Evolutionary conservation across 2,329 filamentous ascomycete genomes (phyloP), one percentile per base, ranked within the genome.

Genomic region (Penicillium sp.): DNA sequence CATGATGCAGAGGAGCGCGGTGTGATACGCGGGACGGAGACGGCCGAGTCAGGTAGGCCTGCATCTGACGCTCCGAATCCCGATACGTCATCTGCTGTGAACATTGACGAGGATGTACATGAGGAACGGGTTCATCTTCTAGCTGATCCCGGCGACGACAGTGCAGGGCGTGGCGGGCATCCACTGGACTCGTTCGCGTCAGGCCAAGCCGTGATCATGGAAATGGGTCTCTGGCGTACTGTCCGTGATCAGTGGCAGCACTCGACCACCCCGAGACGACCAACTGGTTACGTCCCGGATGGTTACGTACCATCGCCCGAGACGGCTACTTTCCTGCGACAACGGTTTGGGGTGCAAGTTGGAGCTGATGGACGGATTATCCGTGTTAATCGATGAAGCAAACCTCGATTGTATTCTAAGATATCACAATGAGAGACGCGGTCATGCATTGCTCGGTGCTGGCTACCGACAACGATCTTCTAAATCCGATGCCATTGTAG

Each of bases 1-100:
- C 65, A 75, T 39, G 77, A 81, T 46, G 65, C 71, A 4, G 78
- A 81, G 60, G 78, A 81, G 56, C 68, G 74, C 18, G 77, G 77
- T 2, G 56, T 77, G 2, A 50, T 70, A 12, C 67, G 68, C 37
- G 66, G 41, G 51, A 41, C 64, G 60, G 56, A 31, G 33, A 47
- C 20, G 25, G 15, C 18, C 27, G 31, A 42, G 23, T 15, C 15
- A n/a, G 53, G 66, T 6, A 67, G 65, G 32, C 59, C 66, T 27
- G 68, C 71, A 44, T 53, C 67, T 44, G 63, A 69, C 31, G 51
- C 57, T 36, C 9, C 18, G 18, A 22, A 5, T 22, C 28, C 65
- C 35, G 52, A 54, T 41, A 27, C 59, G 32, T 31, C 33, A 7
- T 38, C 39, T 1, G 25, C 37, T 17, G 27, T 33, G 1, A 28